Conservation (phyloP, 805 yeast genomes). For the Candida sphagnicola region DNA sequence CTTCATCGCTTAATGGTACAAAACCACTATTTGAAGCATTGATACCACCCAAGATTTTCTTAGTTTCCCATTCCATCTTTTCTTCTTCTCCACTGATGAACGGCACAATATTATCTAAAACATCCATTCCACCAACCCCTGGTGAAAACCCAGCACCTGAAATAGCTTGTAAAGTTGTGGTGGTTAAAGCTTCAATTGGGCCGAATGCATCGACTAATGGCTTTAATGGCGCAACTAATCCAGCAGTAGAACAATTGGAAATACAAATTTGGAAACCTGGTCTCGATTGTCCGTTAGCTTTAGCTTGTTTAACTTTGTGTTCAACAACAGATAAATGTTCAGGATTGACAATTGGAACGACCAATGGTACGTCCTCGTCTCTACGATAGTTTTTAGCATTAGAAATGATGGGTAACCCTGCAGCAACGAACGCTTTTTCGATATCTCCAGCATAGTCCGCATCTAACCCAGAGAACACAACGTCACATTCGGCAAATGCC, state of each 20-base stretch:
- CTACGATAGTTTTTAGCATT: constrained; percentile 97
- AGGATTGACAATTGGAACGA: constrained; percentile 93
- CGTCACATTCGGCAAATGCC: constrained; percentile 82
- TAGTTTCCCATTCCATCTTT: constrained; percentile 97
- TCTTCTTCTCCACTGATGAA: constrained; percentile 97
- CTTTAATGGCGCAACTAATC: constrained; percentile 91
- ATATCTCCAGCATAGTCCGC: constrained; percentile 90
- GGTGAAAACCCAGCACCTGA: constrained; percentile 99
- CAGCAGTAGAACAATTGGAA: constrained; percentile 98
- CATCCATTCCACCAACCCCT: constrained; percentile 93
- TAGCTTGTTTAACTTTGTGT: constrained; percentile 51
- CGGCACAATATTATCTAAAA: constrained; percentile 91
- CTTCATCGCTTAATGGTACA: constrained; percentile 57
- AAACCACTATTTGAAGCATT: constrained; percentile 52
- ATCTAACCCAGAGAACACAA: constrained; percentile 93
- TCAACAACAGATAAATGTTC: constrained; percentile 79
- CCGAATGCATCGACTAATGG: constrained; percentile 91
- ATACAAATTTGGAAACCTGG: constrained; percentile 91
- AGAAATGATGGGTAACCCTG: constrained; percentile 82
- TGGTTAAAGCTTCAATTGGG: constrained; percentile 79
- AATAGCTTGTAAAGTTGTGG: constrained; percentile 94
- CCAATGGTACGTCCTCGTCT: constrained; percentile 78
- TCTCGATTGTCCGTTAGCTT: constrained; percentile 49
- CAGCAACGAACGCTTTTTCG: constrained; percentile 77
- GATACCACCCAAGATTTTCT: constrained; percentile 79